These are phyloP conservation scores for Stygiomarasmius scandens DNA, from an alignment of 1,284 basidiomycete species.

Conservation along the genomic window DNA sequence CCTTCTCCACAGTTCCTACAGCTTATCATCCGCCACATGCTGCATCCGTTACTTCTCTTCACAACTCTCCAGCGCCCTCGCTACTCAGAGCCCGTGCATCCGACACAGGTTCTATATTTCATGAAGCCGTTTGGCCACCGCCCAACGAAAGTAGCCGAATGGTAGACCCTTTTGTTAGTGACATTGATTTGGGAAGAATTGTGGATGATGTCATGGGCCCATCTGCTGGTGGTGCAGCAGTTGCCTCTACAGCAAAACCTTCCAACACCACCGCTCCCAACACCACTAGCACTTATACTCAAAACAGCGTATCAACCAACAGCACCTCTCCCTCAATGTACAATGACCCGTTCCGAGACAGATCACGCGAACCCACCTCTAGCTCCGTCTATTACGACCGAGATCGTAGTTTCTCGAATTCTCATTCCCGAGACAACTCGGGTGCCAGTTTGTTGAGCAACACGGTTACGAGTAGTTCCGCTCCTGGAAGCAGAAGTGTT, in stretches of 20 bases:
- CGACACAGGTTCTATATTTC: slow-evolving; percentile 52
- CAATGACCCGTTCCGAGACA: slow-evolving; percentile 23
- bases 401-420: background rate
- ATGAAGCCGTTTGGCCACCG: slow-evolving; percentile 53
- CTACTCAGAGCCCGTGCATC: slow-evolving; percentile 43
- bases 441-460: background rate
- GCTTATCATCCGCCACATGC: background rate
- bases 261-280: background rate
- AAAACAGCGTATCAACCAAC: background rate
- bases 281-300: no score
- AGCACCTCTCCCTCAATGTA: slow-evolving; percentile 15
- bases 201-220: slow-evolving; percentile 59
- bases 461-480: no score
- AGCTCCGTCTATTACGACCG: slow-evolving; percentile 2
- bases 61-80: slow-evolving; percentile 27
- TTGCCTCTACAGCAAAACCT: slow-evolving; percentile 1
- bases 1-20: slow-evolving; percentile 13
- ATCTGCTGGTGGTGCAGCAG: slow-evolving; percentile 10
- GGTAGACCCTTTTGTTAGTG: slow-evolving; percentile 45
- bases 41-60: slow-evolving; percentile 7
- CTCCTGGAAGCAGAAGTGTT: background rate
- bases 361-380: slow-evolving; percentile 1
- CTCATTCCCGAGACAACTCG: background rate
- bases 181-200: slow-evolving; percentile 44
- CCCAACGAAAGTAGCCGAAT: slow-evolving; percentile 41